Evolutionary conservation across 768 basidiomycete genomes (phyloP), one percentile per base, ranked within the genome.

Genomic region (Postia placenta): DNA sequence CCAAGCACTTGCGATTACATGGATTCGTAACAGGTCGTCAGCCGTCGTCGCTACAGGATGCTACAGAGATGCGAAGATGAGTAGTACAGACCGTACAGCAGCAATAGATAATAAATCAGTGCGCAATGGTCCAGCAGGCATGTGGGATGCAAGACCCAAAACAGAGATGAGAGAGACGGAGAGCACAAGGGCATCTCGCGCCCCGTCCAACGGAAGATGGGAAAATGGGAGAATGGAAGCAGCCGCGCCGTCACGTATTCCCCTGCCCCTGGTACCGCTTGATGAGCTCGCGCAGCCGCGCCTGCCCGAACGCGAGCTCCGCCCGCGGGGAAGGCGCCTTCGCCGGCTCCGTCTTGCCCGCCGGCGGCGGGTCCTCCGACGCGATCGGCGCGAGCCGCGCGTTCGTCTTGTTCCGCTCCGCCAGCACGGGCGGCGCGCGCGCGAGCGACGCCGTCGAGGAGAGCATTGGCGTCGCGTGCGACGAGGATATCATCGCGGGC

Each of bases 401-500:
- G n/a, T 65, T 50, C 11, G 55, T 24, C 50, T 58, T 49, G 19
- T 45, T 33, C 28, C 58, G 51, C 36, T 61, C 56, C 5, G 53
- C 55, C 26, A 57, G 51, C 22, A 61, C 28, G 17, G 47, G 28
- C 1, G 66, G 48, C 40, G 76, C 75, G 7, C 81, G 74, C 5
- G 82, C 85, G 19, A 90, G 74, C 2, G 87, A 88, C 4, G 85
- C 88, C 1, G 86, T 88, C 0, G 83, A 81, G 3, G 86, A 87
- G 2, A 90, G 66, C 58, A 76, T 81, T 0, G 88, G 88, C 2
- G 72, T 74, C 11, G 87, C 88, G 53, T 82, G 78, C 0, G 85
- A 88, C 0, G 84, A 83, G 0, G 85, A 86, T 4, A 90, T 55
- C 19, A 81, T 61, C 0, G 85, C 85, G 17, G 85, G 84, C 1